Evolutionary conservation across 108 stramenopile species (phyloP), one percentile per base, ranked within the genome.

Genomic region (Halocafeteria seosinensis): DNA sequence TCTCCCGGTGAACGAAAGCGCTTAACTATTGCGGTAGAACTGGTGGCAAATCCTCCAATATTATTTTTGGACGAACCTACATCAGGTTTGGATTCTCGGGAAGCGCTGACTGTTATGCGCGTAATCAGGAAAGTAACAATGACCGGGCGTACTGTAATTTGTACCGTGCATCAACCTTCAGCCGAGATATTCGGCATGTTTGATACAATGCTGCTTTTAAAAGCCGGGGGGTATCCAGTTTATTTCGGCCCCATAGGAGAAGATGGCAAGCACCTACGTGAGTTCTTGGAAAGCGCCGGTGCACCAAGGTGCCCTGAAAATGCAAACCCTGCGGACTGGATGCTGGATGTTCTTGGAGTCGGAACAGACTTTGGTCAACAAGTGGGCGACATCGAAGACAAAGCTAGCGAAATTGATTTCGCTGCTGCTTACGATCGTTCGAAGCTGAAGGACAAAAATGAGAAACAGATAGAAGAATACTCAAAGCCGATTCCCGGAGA

Each of bases 161-260:
- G 81, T 34, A 89, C 88, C n/a, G 87, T 89, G 47, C 88, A 89
- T 55, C 88, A 89, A 73, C 88, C 88, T 13, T 85, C 84, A 30
- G 62, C 77, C 28, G 82, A 82, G 21, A 82, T 89, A 36, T 89
- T 89, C 69, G 70, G 69, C 9, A 87, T 86, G 69, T 85, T 87
- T 65, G 66, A 61, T 34, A 12, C 52, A 21, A 70, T 91, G 50
- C 81, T 91, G 13, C 63, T 91, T 3, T 73, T 88, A 26, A 83
- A 87, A 70, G 71, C 76, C 34, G 88, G 88, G 32, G 88, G 88
- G 0, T 78, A 81, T 53, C 74, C 73, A 27, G 84, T 84, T 1
- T 89, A 76, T 55, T 83, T 79, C 58, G 88, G 88, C 8, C 78
- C 81, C 2, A 64, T 88, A 34, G 85, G 82, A 26, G 70, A 82